Conservation (phyloP, 169 alveolate species). For the Eimeria necatrix region DNA sequence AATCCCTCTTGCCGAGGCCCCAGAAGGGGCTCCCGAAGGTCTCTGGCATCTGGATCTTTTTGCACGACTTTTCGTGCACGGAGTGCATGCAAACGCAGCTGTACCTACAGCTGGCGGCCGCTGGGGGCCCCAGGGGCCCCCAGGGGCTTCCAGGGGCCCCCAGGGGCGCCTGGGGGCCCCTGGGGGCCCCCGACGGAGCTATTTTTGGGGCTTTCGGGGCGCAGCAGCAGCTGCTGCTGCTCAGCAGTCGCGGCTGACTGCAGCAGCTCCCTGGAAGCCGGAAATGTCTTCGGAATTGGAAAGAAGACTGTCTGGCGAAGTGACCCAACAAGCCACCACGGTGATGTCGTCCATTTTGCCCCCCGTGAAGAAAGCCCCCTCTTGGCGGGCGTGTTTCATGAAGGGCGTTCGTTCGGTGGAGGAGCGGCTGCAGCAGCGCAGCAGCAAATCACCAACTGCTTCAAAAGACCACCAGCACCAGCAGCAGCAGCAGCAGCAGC, state of each 20-base stretch:
- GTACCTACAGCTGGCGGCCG: no score
- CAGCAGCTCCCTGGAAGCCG: background rate
- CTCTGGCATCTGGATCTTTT: no score
- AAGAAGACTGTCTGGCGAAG: background rate
- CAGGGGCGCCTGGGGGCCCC: no score
- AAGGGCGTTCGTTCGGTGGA: conserved; percentile 85
- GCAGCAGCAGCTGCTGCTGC: background rate
- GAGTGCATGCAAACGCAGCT: no score
- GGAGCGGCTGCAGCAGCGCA: conserved; percentile 61
- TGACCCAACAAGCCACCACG: conserved; percentile 87
- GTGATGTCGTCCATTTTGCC: conserved; percentile 87
- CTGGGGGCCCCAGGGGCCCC: no score
- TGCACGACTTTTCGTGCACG: no score
- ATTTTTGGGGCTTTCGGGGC: no score
- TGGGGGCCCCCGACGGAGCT: no score
- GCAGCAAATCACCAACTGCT: background rate
- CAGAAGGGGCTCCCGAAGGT: no score
- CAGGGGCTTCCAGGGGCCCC: no score
- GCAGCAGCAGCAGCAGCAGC: conserved; percentile 17
- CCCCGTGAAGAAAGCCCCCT: conserved; percentile 79
- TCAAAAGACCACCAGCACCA: background rate
- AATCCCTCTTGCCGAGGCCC: no score
- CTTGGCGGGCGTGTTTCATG: conserved; percentile 82
- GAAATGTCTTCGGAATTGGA: background rate
- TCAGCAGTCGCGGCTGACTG: background rate